Conservation (phyloP, 164 flowering plant species). For the Vitis riparia region DNA sequence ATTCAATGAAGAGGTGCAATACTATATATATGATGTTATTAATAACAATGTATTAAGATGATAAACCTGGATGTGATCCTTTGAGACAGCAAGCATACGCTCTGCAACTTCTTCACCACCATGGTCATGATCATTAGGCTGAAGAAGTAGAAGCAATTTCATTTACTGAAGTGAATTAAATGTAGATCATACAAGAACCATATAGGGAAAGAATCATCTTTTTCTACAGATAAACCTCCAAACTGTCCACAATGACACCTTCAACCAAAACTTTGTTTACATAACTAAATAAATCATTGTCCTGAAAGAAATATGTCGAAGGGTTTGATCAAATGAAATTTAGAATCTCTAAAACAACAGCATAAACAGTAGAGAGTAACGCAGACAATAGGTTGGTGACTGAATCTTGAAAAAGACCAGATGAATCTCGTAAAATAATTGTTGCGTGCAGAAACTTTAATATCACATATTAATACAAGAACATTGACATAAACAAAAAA, state of each 20-base stretch:
- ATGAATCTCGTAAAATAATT: too few species aligned
- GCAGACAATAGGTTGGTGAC: too few species aligned
- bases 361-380: too few species aligned
- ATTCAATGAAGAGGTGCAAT: not conserved
- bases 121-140: conserved; percentile 87
- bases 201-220: not conserved
- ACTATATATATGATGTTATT: not conserved
- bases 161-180: not conserved
- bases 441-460: too few species aligned
- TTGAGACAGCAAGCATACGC: conserved; percentile 59
- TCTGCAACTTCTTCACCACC: conserved; percentile 49
- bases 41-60: not conserved
- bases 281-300: too few species aligned
- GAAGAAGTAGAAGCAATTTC: conserved; percentile 16
- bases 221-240: not conserved
- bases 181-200: not conserved
- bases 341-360: too few species aligned
- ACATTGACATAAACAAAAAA: too few species aligned
- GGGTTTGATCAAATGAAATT: too few species aligned
- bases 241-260: not conserved
- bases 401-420: too few species aligned
- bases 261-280: too few species aligned
- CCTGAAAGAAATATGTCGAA: too few species aligned
- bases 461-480: too few species aligned
- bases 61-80: conserved; percentile 87